Evolutionary conservation across 257 asterid genomes (phyloP).

Genomic region (Nicotiana tabacum): DNA sequence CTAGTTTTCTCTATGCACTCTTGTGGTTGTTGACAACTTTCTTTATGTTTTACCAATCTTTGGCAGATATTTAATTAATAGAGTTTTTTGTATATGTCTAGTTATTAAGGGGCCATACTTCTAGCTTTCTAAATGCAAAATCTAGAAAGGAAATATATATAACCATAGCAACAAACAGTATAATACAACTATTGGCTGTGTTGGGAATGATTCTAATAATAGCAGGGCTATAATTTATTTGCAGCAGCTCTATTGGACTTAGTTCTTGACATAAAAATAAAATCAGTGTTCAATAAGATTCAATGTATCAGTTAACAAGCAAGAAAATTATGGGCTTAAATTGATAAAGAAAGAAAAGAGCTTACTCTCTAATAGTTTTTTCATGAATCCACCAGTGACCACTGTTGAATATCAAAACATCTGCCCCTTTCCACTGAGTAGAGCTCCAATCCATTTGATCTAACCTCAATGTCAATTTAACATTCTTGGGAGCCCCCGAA

Average conservation of each 20-base stretch:
- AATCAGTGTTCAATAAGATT: background rate
- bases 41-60: background rate
- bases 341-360: background rate
- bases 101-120: background rate
- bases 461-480: constrained; percentile 59
- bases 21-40: background rate
- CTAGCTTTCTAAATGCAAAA: background rate
- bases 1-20: background rate
- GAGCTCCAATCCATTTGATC: constrained; percentile 92
- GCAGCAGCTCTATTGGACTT: background rate
- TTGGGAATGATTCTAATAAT: background rate
- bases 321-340: background rate
- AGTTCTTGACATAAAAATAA: background rate
- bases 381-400: constrained; percentile 97
- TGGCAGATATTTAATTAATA: background rate
- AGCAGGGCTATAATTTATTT: background rate
- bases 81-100: background rate
- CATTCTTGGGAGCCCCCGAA: constrained; percentile 33
- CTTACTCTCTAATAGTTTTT: constrained; percentile 72
- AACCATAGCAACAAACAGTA: background rate
- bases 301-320: background rate
- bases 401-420: constrained; percentile 68
- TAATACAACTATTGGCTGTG: background rate
- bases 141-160: background rate
- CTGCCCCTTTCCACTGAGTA: constrained; percentile 63